phyloP scores from a whole-genome alignment of 2,329 filamentous ascomycete species.

The Fusarium algeriense region DNA sequence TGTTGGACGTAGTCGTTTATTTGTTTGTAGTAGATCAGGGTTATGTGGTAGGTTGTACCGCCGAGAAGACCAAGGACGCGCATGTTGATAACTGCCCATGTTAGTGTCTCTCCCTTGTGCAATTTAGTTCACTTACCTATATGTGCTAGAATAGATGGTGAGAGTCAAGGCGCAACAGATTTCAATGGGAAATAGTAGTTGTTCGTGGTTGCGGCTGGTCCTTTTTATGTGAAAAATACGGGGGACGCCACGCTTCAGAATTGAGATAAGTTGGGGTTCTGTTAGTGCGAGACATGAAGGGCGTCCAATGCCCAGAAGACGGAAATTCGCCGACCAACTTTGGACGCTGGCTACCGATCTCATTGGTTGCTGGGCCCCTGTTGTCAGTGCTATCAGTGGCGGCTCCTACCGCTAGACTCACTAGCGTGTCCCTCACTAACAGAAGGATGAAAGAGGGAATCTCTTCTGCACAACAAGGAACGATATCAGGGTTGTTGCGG shows the following conservation, averaged over 20 bases:
- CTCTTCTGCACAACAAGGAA: too few relatives aligned
- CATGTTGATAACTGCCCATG: neutral
- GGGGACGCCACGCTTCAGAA: too few relatives aligned
- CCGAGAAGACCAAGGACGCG: conserved; percentile 12
- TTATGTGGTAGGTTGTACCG: conserved; percentile 10
- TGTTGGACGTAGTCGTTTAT: conserved; percentile 14
- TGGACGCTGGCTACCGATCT: too few relatives aligned
- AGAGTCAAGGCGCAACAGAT: too few relatives aligned
- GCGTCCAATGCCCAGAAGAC: neutral
- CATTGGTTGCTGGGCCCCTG: neutral
- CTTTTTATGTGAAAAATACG: neutral
- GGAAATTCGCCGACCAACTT: too few relatives aligned
- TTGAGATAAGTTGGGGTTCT: neutral
- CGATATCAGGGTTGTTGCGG: too few relatives aligned
- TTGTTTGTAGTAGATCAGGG: conserved; percentile 7
- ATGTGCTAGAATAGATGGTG: too few relatives aligned
- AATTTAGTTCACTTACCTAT: too few relatives aligned
- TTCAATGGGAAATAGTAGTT: too few relatives aligned
- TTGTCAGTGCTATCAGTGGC: neutral
- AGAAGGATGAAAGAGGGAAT: neutral
- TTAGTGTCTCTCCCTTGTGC: too few relatives aligned
- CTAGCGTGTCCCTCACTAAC: neutral
- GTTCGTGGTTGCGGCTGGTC: neutral
- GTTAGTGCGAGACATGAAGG: neutral
- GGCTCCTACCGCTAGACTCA: neutral